phyloP scores from a whole-genome alignment of 306 rosid species.

The Prunus padus region DNA sequence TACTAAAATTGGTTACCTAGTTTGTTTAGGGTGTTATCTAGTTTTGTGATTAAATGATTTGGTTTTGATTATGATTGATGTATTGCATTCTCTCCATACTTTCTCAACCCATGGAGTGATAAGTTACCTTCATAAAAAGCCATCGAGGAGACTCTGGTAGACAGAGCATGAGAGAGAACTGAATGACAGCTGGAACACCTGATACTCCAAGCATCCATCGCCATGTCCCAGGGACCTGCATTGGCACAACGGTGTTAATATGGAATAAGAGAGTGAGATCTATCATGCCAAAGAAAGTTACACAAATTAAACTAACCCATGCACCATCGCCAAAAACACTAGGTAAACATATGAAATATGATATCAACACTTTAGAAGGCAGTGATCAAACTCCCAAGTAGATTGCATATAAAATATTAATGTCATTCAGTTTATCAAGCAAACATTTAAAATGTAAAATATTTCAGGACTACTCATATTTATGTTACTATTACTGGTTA shows the following conservation, averaged over 20 bases:
- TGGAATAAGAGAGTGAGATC: neutral
- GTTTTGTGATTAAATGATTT: neutral
- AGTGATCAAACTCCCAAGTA: neutral
- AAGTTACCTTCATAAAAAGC: slow-evolving; percentile 72
- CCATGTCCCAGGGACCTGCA: slow-evolving; percentile 90
- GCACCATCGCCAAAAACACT: neutral
- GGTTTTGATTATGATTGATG: neutral
- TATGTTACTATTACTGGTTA: neutral
- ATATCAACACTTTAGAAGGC: neutral
- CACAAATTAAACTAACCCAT: slow-evolving; percentile 3
- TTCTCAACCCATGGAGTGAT: neutral
- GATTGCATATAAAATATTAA: neutral
- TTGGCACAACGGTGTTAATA: slow-evolving; percentile 20
- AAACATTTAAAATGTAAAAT: neutral
- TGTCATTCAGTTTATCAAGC: neutral
- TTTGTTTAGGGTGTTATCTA: neutral
- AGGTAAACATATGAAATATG: neutral
- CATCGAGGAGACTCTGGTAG: slow-evolving; percentile 93
- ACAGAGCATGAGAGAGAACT: slow-evolving; percentile 68
- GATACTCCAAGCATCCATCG: slow-evolving; percentile 96
- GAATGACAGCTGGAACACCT: slow-evolving; percentile 76
- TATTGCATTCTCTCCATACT: neutral
- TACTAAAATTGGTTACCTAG: neutral
- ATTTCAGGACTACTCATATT: neutral
- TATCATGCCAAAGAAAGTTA: neutral